phyloP scores from a whole-genome alignment of 768 basidiomycete genomes.

The Wakefieldia striispora region DNA sequence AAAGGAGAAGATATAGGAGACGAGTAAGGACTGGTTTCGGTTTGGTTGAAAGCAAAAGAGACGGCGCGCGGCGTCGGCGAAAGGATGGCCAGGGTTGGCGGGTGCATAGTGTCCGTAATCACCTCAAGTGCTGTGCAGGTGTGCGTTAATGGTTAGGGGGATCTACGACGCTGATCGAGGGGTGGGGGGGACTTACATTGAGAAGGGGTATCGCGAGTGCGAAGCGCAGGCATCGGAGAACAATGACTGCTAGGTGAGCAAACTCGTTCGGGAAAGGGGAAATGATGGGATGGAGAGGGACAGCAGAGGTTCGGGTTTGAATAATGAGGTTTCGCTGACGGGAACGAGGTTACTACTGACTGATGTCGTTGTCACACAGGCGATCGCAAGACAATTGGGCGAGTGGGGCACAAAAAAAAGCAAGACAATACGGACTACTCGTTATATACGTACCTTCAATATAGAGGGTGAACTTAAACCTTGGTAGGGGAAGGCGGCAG shows the following conservation, averaged over 20 bases:
- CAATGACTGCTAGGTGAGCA: constrained; percentile 34
- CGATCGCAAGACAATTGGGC: constrained; percentile 59
- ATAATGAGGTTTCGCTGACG: constrained; percentile 44
- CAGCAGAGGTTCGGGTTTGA: constrained; percentile 20
- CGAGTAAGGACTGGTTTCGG: constrained; percentile 55
- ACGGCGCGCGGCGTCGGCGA: constrained; percentile 60
- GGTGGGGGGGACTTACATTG: constrained; percentile 36
- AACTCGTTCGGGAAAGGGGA: constrained; percentile 35
- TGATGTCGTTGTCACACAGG: constrained; percentile 51
- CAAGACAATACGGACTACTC: constrained; percentile 52
- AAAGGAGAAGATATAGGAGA: constrained; percentile 71
- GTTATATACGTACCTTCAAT: constrained; percentile 49
- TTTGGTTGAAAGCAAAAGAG: constrained; percentile 40
- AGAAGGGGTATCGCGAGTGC: constrained; percentile 72
- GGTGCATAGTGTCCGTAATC: constrained; percentile 58
- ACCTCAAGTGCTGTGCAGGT: constrained; percentile 64
- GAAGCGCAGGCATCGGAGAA: constrained; percentile 66
- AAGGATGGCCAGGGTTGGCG: constrained; percentile 54
- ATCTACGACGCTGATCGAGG: constrained; percentile 1
- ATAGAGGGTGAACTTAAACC: constrained; percentile 32
- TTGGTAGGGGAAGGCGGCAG: constrained; percentile 20
- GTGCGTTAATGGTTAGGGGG: constrained; percentile 12
- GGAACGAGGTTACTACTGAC: constrained; percentile 42
- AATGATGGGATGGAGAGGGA: constrained; percentile 30
- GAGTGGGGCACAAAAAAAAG: constrained; percentile 56